Conservation (phyloP, 768 basidiomycete species). For the Suillus subalutaceus region DNA sequence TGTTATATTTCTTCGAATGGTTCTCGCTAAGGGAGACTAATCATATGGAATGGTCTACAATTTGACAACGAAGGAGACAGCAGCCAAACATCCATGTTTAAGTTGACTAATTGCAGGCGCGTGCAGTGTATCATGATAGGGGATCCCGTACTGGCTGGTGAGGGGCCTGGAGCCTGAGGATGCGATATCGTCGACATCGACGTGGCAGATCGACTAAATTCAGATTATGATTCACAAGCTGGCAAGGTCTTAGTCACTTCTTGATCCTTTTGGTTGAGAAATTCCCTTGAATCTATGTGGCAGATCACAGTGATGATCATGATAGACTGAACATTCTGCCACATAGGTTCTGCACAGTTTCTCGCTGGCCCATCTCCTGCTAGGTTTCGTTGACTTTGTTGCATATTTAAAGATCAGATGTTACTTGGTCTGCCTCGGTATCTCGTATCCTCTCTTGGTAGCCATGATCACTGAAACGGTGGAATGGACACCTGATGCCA, state of each 20-base stretch:
- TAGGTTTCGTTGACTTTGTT: background rate
- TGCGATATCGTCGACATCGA: background rate
- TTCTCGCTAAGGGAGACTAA: background rate
- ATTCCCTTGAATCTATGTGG: background rate
- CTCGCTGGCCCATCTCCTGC: background rate
- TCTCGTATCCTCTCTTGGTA: constrained; percentile 2
- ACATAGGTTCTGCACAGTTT: background rate
- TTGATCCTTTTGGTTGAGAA: background rate
- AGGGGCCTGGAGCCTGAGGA: background rate
- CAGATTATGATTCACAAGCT: background rate
- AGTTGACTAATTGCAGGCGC: background rate
- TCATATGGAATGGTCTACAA: background rate
- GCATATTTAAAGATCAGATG: background rate
- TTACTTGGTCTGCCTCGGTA: background rate
- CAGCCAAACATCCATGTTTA: background rate
- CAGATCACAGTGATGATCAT: background rate
- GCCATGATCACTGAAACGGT: constrained; percentile 13
- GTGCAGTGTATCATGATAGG: background rate
- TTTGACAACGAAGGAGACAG: background rate
- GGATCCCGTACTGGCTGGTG: background rate
- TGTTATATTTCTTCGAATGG: background rate
- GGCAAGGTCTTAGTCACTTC: background rate
- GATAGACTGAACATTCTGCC: background rate
- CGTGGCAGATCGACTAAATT: background rate
- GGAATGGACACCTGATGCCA: constrained; percentile 7